A percentile compares a stretch with the other conserved stretches of the same genome.
These are phyloP conservation scores for Diaporthe humulicola DNA, from an alignment of 2,329 filamentous ascomycete species.

Conservation along the genomic window DNA sequence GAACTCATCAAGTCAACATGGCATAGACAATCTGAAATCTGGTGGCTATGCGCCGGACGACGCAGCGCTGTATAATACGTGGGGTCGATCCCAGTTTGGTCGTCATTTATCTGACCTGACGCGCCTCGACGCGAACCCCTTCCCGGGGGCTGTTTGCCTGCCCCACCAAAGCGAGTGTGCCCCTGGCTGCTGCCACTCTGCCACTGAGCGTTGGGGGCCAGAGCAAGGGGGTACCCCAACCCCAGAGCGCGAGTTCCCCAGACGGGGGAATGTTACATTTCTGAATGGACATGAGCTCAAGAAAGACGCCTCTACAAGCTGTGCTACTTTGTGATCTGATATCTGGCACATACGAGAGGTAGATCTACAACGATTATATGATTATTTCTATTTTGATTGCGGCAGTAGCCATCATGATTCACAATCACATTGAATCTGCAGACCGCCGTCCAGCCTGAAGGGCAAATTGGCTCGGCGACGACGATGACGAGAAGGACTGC, in stretches of 20 bases:
- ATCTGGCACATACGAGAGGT: neutral
- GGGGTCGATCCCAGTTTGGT: neutral
- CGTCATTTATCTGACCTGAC: slow-evolving; percentile 5
- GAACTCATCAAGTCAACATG: neutral
- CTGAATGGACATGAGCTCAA: neutral
- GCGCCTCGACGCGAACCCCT: slow-evolving; percentile 23
- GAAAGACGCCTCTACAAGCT: neutral
- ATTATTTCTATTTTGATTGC: neutral
- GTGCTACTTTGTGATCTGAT: too few relatives aligned
- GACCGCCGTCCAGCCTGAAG: neutral
- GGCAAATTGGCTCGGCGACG: neutral
- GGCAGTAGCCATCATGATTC: neutral
- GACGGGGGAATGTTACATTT: neutral
- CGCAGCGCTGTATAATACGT: neutral
- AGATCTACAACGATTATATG: neutral
- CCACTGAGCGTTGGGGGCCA: neutral
- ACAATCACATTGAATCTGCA: neutral
- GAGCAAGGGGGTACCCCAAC: neutral
- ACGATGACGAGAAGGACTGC: neutral
- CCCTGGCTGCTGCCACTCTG: neutral
- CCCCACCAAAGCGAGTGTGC: neutral
- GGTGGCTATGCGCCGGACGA: neutral
- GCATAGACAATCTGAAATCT: neutral
- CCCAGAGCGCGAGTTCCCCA: neutral
- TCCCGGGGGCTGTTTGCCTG: neutral